These are phyloP conservation scores for Porodaedalea pini DNA, from an alignment of 1,284 basidiomycete genomes.

Conservation along the genomic window DNA sequence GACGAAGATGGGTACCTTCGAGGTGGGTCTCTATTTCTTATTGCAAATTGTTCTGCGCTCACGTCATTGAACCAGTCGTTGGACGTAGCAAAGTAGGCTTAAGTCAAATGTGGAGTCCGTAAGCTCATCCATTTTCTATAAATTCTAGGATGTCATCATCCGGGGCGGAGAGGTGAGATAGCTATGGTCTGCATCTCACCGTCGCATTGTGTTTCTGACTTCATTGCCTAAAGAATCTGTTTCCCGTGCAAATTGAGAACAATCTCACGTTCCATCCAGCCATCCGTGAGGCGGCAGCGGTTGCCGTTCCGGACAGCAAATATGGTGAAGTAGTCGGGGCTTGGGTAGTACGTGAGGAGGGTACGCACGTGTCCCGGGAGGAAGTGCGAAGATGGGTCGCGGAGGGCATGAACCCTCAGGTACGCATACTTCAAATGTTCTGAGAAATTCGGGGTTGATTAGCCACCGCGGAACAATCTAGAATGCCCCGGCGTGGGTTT, in stretches of 20 bases:
- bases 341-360: slow-evolving; percentile 59
- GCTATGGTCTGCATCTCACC: background rate
- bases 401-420: slow-evolving; percentile 72
- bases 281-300: slow-evolving; percentile 71
- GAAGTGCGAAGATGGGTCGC: slow-evolving; percentile 52
- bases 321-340: slow-evolving; percentile 79
- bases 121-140: background rate
- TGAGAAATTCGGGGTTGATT: background rate
- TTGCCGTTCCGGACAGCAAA: slow-evolving; percentile 67
- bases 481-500: slow-evolving; percentile 80
- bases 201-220: background rate
- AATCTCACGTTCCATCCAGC: slow-evolving; percentile 57
- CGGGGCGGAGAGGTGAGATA: slow-evolving; percentile 72
- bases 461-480: slow-evolving; percentile 26
- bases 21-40: slow-evolving; percentile 38
- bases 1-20: slow-evolving; percentile 79
- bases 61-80: slow-evolving; percentile 50
- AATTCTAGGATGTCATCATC: slow-evolving; percentile 74
- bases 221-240: slow-evolving; percentile 58
- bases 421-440: slow-evolving; percentile 29
- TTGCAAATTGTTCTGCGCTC: slow-evolving; percentile 4
- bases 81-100: slow-evolving; percentile 64
- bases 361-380: slow-evolving; percentile 40
- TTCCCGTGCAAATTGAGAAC: slow-evolving; percentile 85
- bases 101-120: background rate